A percentile compares a stretch with the other conserved stretches of the same genome.
Conservation (phyloP, 352 stramenopile species). For the Saprolegnia parasitica region DNA sequence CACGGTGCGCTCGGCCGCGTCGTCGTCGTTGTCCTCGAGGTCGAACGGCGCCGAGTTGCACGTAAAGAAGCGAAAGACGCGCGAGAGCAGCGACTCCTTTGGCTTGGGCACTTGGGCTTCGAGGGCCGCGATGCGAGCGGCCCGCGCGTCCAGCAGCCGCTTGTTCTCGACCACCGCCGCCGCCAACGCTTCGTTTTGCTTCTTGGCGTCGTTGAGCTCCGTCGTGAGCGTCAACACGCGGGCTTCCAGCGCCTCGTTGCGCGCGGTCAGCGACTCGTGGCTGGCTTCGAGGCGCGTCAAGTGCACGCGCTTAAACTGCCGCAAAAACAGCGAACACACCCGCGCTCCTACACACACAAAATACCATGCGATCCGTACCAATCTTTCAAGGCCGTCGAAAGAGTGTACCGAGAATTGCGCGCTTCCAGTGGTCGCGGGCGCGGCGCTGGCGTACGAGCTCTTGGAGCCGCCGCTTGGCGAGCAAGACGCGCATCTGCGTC, state of each 20-base stretch:
- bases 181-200: constrained; percentile 55
- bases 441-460: constrained; percentile 60
- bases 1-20: neutral
- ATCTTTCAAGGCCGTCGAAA: no score
- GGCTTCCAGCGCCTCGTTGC: constrained; percentile 40
- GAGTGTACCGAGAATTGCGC: constrained; percentile 59
- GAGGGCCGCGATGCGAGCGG: constrained; percentile 51
- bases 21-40: constrained; percentile 1
- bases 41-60: constrained; percentile 41
- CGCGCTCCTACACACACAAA: constrained; percentile 30
- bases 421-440: constrained; percentile 61
- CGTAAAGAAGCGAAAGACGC: constrained; percentile 81
- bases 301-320: constrained; percentile 62
- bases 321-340: constrained; percentile 50
- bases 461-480: constrained; percentile 55
- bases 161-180: constrained; percentile 48
- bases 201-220: constrained; percentile 42
- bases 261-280: constrained; percentile 44
- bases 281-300: constrained; percentile 66
- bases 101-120: constrained; percentile 48
- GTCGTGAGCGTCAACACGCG: constrained; percentile 41
- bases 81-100: constrained; percentile 57
- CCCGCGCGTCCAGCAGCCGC: constrained; percentile 52
- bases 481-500: constrained; percentile 34
- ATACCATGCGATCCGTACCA: no score